These are phyloP conservation scores for Gaeumannomyces sp. DNA, from an alignment of 2,329 filamentous ascomycete species.

Conservation along the genomic window DNA sequence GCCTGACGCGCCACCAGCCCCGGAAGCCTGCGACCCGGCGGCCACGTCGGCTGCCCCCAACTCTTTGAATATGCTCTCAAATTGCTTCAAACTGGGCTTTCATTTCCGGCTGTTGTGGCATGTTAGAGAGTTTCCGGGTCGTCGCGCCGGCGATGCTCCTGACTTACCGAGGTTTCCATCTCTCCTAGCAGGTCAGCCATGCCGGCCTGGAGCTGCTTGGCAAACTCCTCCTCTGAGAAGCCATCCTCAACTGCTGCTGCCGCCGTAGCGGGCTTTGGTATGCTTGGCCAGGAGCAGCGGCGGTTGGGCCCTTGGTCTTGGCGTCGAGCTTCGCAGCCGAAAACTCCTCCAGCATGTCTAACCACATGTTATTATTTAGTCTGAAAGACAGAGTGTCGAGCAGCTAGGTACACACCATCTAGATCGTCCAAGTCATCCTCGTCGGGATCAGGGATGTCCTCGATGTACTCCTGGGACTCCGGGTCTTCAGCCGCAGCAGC, in stretches of 20 bases:
- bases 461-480: conserved; percentile 28
- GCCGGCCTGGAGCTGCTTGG: conserved; percentile 78
- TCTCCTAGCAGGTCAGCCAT: conserved; percentile 80
- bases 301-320: conserved; percentile 2
- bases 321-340: conserved; percentile 53
- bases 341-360: conserved; percentile 93
- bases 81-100: conserved; percentile 76
- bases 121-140: not conserved
- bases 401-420: conserved; percentile 55
- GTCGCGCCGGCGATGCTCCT: not conserved
- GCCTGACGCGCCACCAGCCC: conserved; percentile 17
- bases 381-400: not conserved
- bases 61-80: conserved; percentile 71
- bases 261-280: conserved; percentile 19
- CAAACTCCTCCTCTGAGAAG: conserved; percentile 69
- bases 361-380: conserved; percentile 7
- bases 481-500: conserved; percentile 18
- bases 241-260: conserved; percentile 30
- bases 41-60: conserved; percentile 49
- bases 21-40: conserved; percentile 23
- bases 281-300: conserved; percentile 26
- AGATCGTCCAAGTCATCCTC: conserved; percentile 89
- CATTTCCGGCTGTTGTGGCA: conserved; percentile 54
- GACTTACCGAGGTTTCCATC: conserved; percentile 53
- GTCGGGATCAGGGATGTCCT: conserved; percentile 77